These are phyloP conservation scores for Iris pallida DNA, from an alignment of 116 monocot genomes.

Conservation along the genomic window DNA sequence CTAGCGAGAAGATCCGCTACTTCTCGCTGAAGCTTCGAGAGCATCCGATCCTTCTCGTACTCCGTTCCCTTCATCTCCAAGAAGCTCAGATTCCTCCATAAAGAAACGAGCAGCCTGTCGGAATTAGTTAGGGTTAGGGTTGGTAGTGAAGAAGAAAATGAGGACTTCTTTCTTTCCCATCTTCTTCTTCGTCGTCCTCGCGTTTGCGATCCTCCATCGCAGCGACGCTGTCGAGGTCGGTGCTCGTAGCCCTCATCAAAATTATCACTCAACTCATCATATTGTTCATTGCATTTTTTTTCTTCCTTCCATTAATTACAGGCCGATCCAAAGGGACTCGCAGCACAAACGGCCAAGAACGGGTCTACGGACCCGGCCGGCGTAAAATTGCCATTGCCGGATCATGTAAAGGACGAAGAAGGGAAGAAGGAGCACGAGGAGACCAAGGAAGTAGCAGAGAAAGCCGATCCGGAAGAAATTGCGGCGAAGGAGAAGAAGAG, in stretches of 20 bases:
- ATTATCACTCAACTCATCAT: background rate
- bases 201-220: conserved; percentile 1
- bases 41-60: background rate
- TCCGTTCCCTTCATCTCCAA: background rate
- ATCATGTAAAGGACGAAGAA: conserved; percentile 11
- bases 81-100: background rate
- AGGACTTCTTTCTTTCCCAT: background rate
- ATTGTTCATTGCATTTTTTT: background rate
- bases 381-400: conserved; percentile 5
- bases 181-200: background rate
- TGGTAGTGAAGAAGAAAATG: background rate
- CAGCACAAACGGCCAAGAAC: background rate
- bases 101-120: background rate
- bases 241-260: background rate
- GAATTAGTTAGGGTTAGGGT: background rate
- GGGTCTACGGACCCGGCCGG: conserved; percentile 8
- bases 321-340: conserved; percentile 8
- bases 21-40: too few species aligned
- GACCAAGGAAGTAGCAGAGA: background rate
- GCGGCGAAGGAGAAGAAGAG: conserved; percentile 9
- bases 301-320: conserved; percentile 2
- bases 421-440: conserved; percentile 9
- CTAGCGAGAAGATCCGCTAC: too few species aligned
- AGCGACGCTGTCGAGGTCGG: background rate
- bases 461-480: background rate